A percentile compares a stretch with the other conserved stretches of the same genome.
phyloP scores from a whole-genome alignment of 2,329 filamentous ascomycete species.

The Fusarium nematophilum region DNA sequence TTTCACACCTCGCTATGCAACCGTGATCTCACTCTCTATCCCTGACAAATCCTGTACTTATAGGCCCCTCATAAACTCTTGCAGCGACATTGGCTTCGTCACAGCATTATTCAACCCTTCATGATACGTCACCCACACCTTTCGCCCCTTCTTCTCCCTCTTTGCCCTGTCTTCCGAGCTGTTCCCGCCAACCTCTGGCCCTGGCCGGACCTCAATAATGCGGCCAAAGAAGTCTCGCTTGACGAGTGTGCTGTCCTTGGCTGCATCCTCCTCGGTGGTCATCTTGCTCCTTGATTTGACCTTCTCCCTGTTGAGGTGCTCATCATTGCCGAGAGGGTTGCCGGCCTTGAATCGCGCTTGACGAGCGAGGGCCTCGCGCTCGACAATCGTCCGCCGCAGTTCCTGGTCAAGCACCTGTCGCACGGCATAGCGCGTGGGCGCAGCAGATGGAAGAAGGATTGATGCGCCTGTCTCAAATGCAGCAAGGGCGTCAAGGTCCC shows the following conservation, averaged over 20 bases:
- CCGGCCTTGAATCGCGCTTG: slow-evolving; percentile 73
- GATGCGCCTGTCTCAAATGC: slow-evolving; percentile 76
- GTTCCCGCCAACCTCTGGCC: slow-evolving; percentile 57
- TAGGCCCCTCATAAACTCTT: slow-evolving; percentile 79
- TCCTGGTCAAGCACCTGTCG: slow-evolving; percentile 94
- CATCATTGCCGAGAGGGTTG: slow-evolving; percentile 37
- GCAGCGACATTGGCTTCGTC: slow-evolving; percentile 83
- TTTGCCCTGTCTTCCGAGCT: slow-evolving; percentile 45
- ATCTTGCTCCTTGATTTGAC: slow-evolving; percentile 49
- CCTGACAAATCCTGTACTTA: slow-evolving; percentile 45
- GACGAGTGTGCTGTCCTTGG: slow-evolving; percentile 54
- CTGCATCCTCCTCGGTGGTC: slow-evolving; percentile 45
- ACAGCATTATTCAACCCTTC: slow-evolving; percentile 95
- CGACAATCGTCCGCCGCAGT: slow-evolving; percentile 76
- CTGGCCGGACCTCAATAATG: slow-evolving; percentile 62
- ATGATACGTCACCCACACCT: slow-evolving; percentile 89
- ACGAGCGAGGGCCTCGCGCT: slow-evolving; percentile 73
- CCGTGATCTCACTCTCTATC: slow-evolving; percentile 1
- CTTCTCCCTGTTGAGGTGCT: slow-evolving; percentile 51
- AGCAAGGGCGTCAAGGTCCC: slow-evolving; percentile 80
- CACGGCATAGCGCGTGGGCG: slow-evolving; percentile 89
- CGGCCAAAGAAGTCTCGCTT: slow-evolving; percentile 91
- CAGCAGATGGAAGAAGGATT: slow-evolving; percentile 66
- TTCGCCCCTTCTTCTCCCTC: slow-evolving; percentile 58
- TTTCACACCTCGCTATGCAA: slow-evolving; percentile 24